phyloP scores from a whole-genome alignment of 2,329 filamentous ascomycete genomes.

The Epichloe festucae region DNA sequence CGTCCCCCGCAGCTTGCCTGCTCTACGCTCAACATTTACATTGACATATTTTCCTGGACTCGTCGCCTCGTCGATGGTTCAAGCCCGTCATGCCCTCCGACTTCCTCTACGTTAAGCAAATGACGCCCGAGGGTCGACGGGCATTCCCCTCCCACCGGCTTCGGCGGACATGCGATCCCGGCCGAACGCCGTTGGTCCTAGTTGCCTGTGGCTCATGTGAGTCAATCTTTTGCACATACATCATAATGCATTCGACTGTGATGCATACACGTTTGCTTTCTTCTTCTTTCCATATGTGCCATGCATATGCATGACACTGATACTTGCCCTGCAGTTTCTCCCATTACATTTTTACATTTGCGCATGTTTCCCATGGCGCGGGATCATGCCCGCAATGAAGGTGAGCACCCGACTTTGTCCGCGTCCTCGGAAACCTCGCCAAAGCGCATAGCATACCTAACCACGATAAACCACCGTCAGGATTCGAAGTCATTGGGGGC shows the following conservation, averaged over 20 bases:
- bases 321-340: slow-evolving; percentile 36
- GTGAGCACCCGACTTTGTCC: slow-evolving; percentile 6
- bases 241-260: not conserved
- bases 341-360: slow-evolving; percentile 63
- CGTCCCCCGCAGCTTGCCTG: not conserved
- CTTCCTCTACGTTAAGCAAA: slow-evolving; percentile 22
- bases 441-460: not conserved
- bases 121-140: slow-evolving; percentile 30
- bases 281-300: too few species aligned
- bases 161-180: slow-evolving; percentile 34
- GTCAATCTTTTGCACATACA: slow-evolving; percentile 1
- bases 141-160: slow-evolving; percentile 49
- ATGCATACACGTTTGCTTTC: not conserved
- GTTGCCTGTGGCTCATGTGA: slow-evolving; percentile 48
- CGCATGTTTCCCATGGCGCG: slow-evolving; percentile 83
- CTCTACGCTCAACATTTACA: not conserved
- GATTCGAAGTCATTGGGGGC: slow-evolving; percentile 73
- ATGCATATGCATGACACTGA: too few species aligned
- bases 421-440: not conserved
- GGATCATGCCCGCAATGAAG: slow-evolving; percentile 52
- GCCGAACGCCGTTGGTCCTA: slow-evolving; percentile 3
- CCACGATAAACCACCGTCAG: slow-evolving; percentile 8
- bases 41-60: too few species aligned
- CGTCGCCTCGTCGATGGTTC: not conserved
- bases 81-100: slow-evolving; percentile 15